Evolutionary conservation across 2,329 filamentous ascomycete species (phyloP), one percentile per base, ranked within the genome.

Genomic region (Metarhizium brunneum): DNA sequence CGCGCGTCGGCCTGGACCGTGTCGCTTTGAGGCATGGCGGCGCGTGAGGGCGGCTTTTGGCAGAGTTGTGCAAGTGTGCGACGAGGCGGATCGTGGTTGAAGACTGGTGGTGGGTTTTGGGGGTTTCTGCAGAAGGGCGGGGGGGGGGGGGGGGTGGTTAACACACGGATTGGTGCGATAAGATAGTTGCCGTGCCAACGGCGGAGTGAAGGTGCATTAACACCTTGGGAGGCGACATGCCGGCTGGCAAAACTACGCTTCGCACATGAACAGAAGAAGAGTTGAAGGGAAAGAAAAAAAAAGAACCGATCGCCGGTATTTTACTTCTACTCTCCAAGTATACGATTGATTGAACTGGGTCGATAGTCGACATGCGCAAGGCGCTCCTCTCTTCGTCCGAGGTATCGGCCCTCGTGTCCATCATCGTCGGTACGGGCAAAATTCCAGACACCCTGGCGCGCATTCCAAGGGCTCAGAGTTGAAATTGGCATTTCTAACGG

Each of bases 1-100:
- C 81, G 79, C 71, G 89, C 90, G 70, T 96, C 91, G 67, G 91
- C 91, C 69, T 86, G 85, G 71, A 76, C 91, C 83, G 66, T 72
- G 35, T 79, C 68, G 59, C 71, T 62, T 65, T 71, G 72, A n/a
- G 62, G 62, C 67, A 70, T 70, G 55, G 48, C 61, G 64, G 13
- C 47, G 18, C 4, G 25, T 25, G 25, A 25, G 25, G 25, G 25
- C 25, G 25, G 25, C 25, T 25, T 25, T 25, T 25, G 25, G 25
- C 25, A 25, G 25, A 25, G 25, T 25, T 25, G 25, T 25, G 25
- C 25, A 25, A 25, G 25, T 25, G 25, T 25, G 25, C 25, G 25
- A 4, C 25, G 25, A 25, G 25, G 25, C 25, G 3, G 25, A 25
- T 25, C 25, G 25, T 25, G 25, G 25, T 25, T 25, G 25, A 25